These are phyloP conservation scores for Priceomyces castillae DNA, from an alignment of 805 yeast genomes.

Conservation along the genomic window DNA sequence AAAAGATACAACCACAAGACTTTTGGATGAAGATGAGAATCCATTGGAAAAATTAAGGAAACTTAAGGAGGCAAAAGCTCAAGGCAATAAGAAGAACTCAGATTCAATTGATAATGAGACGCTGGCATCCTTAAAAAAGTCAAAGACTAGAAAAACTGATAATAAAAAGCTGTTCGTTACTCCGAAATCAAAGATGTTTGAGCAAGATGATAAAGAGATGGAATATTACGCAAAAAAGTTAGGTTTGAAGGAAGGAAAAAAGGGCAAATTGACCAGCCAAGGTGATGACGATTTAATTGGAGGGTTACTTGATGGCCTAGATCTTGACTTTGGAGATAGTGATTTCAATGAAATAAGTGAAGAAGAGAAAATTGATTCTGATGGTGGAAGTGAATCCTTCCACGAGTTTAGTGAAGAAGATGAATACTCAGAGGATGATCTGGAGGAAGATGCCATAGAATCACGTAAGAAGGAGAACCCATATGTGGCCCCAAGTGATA, in stretches of 20 bases:
- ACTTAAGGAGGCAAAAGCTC: background rate
- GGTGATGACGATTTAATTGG: conserved; percentile 77
- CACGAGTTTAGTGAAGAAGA: conserved; percentile 3
- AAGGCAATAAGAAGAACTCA: too few species aligned
- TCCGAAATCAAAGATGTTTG: conserved; percentile 21
- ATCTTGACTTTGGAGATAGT: conserved; percentile 38
- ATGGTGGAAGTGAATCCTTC: conserved; percentile 16
- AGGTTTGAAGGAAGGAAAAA: conserved; percentile 59
- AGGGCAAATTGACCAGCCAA: conserved; percentile 41
- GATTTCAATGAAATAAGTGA: conserved; percentile 15
- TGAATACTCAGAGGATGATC: conserved; percentile 9
- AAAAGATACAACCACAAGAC: conserved; percentile 1
- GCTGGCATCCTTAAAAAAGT: conserved; percentile 18
- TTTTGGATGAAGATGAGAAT: conserved; percentile 4
- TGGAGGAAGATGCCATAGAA: conserved; percentile 11
- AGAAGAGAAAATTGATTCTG: conserved; percentile 7
- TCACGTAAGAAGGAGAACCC: conserved; percentile 59
- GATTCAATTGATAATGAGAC: conserved; percentile 24
- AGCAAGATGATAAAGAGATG: conserved; percentile 73
- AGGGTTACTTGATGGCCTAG: conserved; percentile 78
- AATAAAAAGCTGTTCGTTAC: background rate
- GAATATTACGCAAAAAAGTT: conserved; percentile 79
- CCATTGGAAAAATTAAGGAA: conserved; percentile 15
- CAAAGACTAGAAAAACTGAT: conserved; percentile 14
- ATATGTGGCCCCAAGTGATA: conserved; percentile 56